Conservation (phyloP, 352 stramenopile species). For the Phytophthora boehmeriae region DNA sequence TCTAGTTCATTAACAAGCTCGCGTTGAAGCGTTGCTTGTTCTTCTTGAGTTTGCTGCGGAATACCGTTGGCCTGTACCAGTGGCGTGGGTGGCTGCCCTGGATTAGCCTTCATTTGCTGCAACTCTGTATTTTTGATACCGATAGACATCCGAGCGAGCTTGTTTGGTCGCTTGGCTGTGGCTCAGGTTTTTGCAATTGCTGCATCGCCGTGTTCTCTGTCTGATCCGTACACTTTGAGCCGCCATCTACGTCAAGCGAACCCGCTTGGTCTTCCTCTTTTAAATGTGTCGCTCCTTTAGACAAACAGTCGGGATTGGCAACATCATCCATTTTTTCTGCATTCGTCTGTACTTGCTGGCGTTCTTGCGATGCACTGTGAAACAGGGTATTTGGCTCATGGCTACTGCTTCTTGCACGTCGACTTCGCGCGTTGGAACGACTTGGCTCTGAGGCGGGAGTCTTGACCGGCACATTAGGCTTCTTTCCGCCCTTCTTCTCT, state of each 20-base stretch:
- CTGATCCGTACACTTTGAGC: background rate
- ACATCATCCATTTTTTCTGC: background rate
- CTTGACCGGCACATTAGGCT: slow-evolving; percentile 3
- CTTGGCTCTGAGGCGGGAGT: slow-evolving; percentile 1
- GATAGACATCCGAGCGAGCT: too few relatives aligned
- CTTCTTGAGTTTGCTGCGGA: background rate
- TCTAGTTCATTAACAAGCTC: slow-evolving; percentile 15
- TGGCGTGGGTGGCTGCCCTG: background rate
- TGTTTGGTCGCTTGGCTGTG: too few relatives aligned
- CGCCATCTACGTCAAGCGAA: slow-evolving; percentile 12
- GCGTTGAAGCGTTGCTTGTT: background rate
- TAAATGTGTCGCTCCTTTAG: background rate
- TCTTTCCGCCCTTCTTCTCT: slow-evolving; percentile 14
- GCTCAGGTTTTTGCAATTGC: too few relatives aligned
- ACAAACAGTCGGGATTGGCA: background rate
- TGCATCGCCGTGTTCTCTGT: too few relatives aligned
- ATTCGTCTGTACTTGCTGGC: background rate
- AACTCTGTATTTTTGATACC: too few relatives aligned
- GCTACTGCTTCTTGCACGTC: slow-evolving; percentile 18
- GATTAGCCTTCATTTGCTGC: background rate
- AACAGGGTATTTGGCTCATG: background rate
- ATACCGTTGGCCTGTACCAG: background rate
- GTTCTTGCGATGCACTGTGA: background rate
- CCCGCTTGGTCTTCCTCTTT: slow-evolving; percentile 1
- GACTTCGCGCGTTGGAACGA: slow-evolving; percentile 17